These are phyloP conservation scores for Globisporangium nunn DNA, from an alignment of 352 stramenopile species.

Conservation along the genomic window DNA sequence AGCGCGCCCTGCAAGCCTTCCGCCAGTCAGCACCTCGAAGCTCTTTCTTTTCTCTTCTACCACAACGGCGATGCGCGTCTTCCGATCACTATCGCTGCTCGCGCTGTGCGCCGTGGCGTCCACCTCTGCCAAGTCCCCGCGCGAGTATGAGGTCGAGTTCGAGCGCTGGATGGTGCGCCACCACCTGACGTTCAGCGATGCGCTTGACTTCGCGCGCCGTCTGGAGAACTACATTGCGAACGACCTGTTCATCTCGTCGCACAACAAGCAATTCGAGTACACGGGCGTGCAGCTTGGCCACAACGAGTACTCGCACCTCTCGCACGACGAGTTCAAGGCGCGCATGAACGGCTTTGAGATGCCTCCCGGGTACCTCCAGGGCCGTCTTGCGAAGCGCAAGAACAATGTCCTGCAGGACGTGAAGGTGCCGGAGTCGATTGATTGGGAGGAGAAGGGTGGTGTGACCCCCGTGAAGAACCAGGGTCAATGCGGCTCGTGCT, in stretches of 20 bases:
- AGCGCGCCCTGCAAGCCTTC: too few species aligned
- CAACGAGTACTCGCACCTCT: slow-evolving; percentile 94
- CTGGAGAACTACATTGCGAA: slow-evolving; percentile 79
- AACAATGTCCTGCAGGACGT: slow-evolving; percentile 16
- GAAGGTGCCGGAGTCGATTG: slow-evolving; percentile 73
- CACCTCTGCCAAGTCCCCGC: slow-evolving; percentile 38
- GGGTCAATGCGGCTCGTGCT: slow-evolving; percentile 94
- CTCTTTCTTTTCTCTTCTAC: background rate
- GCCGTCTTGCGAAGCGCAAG: slow-evolving; percentile 39
- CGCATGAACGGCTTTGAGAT: slow-evolving; percentile 50
- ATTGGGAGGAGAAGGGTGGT: slow-evolving; percentile 94
- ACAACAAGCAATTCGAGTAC: slow-evolving; percentile 70
- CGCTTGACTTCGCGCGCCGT: slow-evolving; percentile 61
- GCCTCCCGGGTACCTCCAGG: slow-evolving; percentile 49
- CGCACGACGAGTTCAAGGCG: slow-evolving; percentile 91
- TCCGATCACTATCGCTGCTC: slow-evolving; percentile 20
- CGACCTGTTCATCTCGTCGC: slow-evolving; percentile 83
- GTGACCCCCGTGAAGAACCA: slow-evolving; percentile 96
- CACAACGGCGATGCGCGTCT: slow-evolving; percentile 14
- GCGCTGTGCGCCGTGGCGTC: slow-evolving; percentile 18
- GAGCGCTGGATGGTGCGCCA: slow-evolving; percentile 52
- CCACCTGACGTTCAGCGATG: slow-evolving; percentile 40
- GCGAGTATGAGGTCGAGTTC: slow-evolving; percentile 72
- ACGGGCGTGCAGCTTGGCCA: slow-evolving; percentile 85
- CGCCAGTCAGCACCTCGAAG: background rate